Base-by-base conservation (phyloP, 2,329 filamentous ascomycete species). In the Didymella arachidicola region DNA sequence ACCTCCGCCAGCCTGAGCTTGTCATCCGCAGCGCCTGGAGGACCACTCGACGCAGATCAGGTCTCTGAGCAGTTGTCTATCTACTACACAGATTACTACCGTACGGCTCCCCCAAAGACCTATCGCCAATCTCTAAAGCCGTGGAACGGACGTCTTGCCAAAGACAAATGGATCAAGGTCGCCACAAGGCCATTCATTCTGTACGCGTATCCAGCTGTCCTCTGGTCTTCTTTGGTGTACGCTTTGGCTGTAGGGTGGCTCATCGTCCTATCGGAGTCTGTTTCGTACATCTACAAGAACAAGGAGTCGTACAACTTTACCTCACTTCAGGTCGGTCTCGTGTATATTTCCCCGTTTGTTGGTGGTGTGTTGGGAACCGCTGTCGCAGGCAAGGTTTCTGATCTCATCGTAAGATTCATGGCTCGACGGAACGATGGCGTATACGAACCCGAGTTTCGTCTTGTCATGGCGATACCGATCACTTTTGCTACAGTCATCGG, bases 191-290 rank as follows among this genome's bases (percentile, higher is more conserved):
- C 94, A 0, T 92, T 98, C 61, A 87, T 97, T 45, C 84, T 98
- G 1, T 96, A 89, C 68, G 86, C 89, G 1, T 97, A 98, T 71
- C 95, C 95, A 0, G 86, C 91, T 0, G 90, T 98, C 1, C 84
- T 97, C 8, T 98, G 93, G 94, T 94, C 91, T 6, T 82, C 92
- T 0, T 82, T 90, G 0, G 87, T 97, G 4, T 98, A 98, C 74
- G 82, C 93, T 0, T 89, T 95, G 67, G 95, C 93, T 0, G 86
- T 98, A 7, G 94, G 94, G 36, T 98, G 94, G 95, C 84, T 98
- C 27, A 97, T 98, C 65, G 93, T 98, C 42, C 85, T 98, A 1
- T 97, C 93, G 0, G 93, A 98, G 77, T 90, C 90, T 0, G 87
- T 98, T 2, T 86, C 92, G 0, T 83, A 89, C 58, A 90, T 98